phyloP scores from a whole-genome alignment of 208 protist genomes.

The Crithidia sp. region DNA sequence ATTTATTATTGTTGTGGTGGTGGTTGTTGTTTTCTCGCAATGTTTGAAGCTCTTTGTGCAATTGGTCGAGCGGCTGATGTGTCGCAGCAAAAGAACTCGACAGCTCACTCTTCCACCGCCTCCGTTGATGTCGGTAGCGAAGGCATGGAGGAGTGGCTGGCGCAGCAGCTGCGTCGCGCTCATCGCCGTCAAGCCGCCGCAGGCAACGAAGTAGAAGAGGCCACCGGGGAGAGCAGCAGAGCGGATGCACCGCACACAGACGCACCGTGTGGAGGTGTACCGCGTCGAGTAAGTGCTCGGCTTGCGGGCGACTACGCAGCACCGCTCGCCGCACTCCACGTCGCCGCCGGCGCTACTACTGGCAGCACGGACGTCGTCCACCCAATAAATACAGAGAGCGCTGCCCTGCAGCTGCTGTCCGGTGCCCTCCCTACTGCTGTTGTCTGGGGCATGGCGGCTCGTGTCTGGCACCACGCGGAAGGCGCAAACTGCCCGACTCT shows the following conservation, averaged over 20 bases:
- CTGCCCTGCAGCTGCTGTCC: background rate
- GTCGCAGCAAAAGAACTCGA: background rate
- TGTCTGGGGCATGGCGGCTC: conserved; percentile 20
- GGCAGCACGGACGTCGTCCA: background rate
- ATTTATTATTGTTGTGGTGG: too few species aligned
- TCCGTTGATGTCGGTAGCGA: background rate
- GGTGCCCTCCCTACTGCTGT: conserved; percentile 11
- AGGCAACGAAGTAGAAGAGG: too few species aligned
- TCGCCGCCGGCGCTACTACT: background rate
- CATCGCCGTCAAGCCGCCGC: background rate
- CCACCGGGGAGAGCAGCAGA: background rate
- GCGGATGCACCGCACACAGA: background rate
- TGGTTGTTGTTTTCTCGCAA: background rate
- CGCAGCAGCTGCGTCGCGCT: conserved; percentile 4
- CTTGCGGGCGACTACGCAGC: background rate
- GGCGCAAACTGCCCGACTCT: conserved; percentile 5
- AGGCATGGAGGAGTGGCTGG: conserved; percentile 5
- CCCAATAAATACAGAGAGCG: too few species aligned
- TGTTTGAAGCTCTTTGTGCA: conserved; percentile 45
- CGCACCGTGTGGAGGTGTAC: too few species aligned
- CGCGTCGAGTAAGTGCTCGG: background rate
- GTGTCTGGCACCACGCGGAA: background rate
- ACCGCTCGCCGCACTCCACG: background rate
- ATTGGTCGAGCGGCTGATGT: conserved; percentile 22
- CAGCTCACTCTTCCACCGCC: background rate